These are phyloP conservation scores for Botrytis aclada DNA, from an alignment of 2,329 filamentous ascomycete species.

Conservation along the genomic window DNA sequence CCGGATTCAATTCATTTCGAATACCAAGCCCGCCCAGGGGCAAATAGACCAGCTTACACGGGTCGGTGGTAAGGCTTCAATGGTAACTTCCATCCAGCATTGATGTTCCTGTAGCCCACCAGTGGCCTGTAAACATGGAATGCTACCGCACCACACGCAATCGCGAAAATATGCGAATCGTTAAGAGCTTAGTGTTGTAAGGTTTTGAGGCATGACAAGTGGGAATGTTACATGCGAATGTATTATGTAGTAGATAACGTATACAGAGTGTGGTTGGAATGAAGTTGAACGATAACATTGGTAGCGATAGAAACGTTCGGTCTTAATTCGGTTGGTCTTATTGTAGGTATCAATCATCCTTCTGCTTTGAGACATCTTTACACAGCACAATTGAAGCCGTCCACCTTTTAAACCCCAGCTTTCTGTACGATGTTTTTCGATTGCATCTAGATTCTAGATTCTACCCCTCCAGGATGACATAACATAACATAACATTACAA, in stretches of 20 bases:
- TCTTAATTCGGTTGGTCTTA: neutral
- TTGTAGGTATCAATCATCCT: too few relatives aligned
- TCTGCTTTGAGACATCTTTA: neutral
- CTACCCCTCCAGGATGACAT: neutral
- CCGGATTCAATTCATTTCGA: neutral
- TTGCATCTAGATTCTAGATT: neutral
- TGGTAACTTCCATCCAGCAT: conserved; percentile 6
- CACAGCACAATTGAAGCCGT: neutral
- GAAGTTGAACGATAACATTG: neutral
- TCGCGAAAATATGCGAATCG: neutral
- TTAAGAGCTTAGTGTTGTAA: neutral
- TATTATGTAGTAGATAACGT: neutral
- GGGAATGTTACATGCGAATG: neutral
- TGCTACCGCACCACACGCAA: neutral
- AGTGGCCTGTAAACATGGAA: neutral
- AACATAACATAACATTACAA: neutral
- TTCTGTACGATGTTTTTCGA: neutral
- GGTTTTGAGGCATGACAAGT: neutral
- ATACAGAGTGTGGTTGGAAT: neutral
- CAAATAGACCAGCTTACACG: conserved; percentile 3
- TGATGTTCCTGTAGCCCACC: neutral
- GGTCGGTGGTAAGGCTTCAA: neutral
- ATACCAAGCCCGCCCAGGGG: neutral
- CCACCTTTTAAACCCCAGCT: neutral
- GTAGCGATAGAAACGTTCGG: neutral